Percentiles rank a stretch among this genome's conserved stretches.
phyloP scores from a whole-genome alignment of 345 rosid genomes.

The Salix caprea region DNA sequence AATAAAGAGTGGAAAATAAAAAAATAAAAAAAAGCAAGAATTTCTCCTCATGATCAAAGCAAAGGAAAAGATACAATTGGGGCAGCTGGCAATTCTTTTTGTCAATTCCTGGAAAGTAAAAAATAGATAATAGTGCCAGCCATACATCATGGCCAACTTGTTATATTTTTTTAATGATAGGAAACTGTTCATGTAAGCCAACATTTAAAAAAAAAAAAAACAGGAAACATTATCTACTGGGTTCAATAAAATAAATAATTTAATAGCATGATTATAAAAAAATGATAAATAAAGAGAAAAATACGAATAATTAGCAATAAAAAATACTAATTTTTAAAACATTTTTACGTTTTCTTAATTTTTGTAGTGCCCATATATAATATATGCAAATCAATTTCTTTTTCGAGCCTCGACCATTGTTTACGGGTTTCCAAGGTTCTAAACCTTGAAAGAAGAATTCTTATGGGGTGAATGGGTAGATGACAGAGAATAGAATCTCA shows the following conservation, averaged over 20 bases:
- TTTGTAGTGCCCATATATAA: neutral
- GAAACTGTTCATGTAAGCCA: no score
- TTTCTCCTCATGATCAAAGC: neutral
- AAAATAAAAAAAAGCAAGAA: neutral
- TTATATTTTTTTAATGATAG: no score
- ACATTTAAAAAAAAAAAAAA: no score
- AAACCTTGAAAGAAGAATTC: neutral
- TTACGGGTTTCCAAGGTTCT: neutral
- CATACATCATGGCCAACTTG: no score
- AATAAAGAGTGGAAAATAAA: neutral
- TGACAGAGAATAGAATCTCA: constrained; percentile 2
- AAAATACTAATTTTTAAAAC: no score
- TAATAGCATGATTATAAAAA: no score
- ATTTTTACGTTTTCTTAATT: no score
- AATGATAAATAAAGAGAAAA: no score
- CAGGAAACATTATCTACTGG: no score
- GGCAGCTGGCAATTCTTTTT: neutral
- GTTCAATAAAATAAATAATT: no score
- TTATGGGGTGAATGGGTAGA: neutral
- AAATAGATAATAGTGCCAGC: no score
- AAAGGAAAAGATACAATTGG: neutral
- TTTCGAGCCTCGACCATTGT: neutral
- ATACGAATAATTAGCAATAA: no score
- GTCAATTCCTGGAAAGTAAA: neutral
- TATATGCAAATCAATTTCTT: neutral